These are phyloP conservation scores for Centrapalus pauciflorus DNA, from an alignment of 129 eudicot genomes.

Conservation along the genomic window DNA sequence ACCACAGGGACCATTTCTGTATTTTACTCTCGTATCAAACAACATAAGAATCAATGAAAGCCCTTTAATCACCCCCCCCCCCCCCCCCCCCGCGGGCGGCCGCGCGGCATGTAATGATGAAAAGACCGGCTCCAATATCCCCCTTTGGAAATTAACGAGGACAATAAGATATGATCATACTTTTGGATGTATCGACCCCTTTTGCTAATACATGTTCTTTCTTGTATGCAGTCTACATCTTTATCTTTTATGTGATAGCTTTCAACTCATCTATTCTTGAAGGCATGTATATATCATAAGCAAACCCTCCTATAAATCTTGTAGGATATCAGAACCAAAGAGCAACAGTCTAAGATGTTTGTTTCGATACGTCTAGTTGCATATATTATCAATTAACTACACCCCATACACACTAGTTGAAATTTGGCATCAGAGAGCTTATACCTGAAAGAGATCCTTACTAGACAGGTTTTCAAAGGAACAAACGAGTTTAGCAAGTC, in stretches of 20 bases:
- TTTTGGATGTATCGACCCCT: neutral
- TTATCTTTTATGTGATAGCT: too few species aligned
- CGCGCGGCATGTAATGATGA: slow-evolving; percentile 27
- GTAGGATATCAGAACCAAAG: too few species aligned
- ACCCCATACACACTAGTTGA: neutral
- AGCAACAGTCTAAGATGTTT: neutral
- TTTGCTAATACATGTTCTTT: neutral
- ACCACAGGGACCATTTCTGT: too few species aligned
- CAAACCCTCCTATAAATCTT: too few species aligned
- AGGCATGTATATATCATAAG: neutral
- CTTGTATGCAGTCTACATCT: neutral
- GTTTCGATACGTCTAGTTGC: neutral
- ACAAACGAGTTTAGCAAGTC: slow-evolving; percentile 33
- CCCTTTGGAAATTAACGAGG: slow-evolving; percentile 25
- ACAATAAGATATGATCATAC: neutral
- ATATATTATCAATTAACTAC: neutral
- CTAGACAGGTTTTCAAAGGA: slow-evolving; percentile 39
- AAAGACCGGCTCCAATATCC: neutral
- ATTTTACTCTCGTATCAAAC: too few species aligned
- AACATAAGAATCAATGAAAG: too few species aligned
- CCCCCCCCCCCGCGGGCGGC: too few species aligned
- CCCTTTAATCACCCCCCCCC: too few species aligned
- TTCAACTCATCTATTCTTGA: too few species aligned
- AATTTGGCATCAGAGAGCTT: neutral
- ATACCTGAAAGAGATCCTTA: slow-evolving; percentile 36